Conservation (phyloP, 306 rosid genomes). For the Bauhinia variegata region DNA sequence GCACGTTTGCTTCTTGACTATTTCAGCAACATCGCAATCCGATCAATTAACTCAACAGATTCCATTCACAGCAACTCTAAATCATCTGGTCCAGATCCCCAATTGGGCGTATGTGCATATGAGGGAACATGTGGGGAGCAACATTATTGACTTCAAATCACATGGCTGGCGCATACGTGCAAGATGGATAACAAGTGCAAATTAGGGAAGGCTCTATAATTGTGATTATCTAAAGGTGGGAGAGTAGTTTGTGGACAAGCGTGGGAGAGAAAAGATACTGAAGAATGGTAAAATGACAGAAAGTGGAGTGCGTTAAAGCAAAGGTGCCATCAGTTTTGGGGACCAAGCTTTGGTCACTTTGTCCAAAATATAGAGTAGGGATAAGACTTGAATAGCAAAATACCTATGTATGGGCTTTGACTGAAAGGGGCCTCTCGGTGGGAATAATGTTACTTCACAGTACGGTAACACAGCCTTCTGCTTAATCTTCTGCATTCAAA, state of each 20-base stretch:
- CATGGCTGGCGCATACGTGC: conserved; percentile 48
- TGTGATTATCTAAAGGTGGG: conserved; percentile 12
- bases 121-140: conserved; percentile 40
- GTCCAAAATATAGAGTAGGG: conserved; percentile 24
- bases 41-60: conserved; percentile 2
- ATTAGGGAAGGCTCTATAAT: conserved; percentile 21
- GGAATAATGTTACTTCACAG: conserved; percentile 2
- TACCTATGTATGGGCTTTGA: too few species aligned
- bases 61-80: conserved; percentile 4
- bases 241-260: conserved; percentile 36
- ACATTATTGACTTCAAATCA: conserved; percentile 43
- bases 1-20: conserved; percentile 25
- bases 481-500: background rate
- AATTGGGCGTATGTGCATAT: conserved; percentile 30
- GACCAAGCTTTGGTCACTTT: conserved; percentile 40
- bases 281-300: conserved; percentile 40
- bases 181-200: too few species aligned
- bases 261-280: conserved; percentile 33
- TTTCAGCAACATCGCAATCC: conserved; percentile 20
- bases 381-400: too few species aligned
- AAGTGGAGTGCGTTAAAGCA: conserved; percentile 7
- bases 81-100: conserved; percentile 14
- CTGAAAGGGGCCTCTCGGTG: too few species aligned
- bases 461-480: background rate
- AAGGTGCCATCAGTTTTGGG: conserved; percentile 9